These are phyloP conservation scores for Lodderomyces theae DNA, from an alignment of 1,139 yeast species.

Conservation along the genomic window DNA sequence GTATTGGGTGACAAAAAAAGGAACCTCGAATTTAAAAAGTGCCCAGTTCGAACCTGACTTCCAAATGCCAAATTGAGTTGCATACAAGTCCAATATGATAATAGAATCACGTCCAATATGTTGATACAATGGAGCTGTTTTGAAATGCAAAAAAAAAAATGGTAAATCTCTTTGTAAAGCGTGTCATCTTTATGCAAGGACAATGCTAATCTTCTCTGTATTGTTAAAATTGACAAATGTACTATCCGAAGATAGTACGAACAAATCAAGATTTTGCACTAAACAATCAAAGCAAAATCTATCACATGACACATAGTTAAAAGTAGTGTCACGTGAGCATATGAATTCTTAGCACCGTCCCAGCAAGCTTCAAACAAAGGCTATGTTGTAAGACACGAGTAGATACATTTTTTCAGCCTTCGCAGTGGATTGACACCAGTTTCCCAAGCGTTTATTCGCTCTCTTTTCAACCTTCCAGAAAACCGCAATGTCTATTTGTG, in stretches of 20 bases:
- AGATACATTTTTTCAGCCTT: too few species aligned
- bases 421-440: too few species aligned
- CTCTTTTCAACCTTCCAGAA: too few species aligned
- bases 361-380: too few species aligned
- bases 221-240: slow-evolving; percentile 68
- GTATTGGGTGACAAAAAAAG: not conserved
- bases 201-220: slow-evolving; percentile 99
- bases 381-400: too few species aligned
- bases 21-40: not conserved
- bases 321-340: not conserved
- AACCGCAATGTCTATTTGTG: too few species aligned
- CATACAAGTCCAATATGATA: not conserved
- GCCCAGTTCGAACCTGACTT: slow-evolving; percentile 5
- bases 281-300: not conserved
- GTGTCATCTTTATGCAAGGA: slow-evolving; percentile 99
- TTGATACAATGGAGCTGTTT: too few species aligned
- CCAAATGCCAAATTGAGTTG: not conserved
- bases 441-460: too few species aligned
- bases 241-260: slow-evolving; percentile 49
- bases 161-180: slow-evolving; percentile 93
- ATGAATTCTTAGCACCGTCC: too few species aligned
- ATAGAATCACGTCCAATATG: too few species aligned
- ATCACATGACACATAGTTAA: slow-evolving; percentile 3
- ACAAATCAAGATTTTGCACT: slow-evolving; percentile 6
- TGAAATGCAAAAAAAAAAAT: slow-evolving; percentile 56